Conservation (phyloP, 345 rosid genomes). For the Barbarea vulgaris region DNA sequence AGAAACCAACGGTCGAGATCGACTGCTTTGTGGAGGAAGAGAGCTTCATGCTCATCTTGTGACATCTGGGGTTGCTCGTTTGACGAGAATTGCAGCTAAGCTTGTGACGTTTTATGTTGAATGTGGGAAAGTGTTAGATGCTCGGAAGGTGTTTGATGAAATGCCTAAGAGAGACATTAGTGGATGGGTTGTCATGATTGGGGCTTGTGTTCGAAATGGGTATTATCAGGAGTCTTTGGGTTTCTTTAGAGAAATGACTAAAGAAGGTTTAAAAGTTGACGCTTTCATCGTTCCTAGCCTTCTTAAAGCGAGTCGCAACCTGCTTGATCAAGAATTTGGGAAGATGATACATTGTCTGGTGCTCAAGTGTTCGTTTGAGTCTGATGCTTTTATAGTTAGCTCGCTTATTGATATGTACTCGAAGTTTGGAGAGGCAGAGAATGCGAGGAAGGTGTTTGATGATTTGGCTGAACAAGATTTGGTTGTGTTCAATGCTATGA, state of each 20-base stretch:
- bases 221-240: conserved; percentile 51
- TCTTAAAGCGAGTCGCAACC: conserved; percentile 68
- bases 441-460: conserved; percentile 55
- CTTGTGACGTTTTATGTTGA: conserved; percentile 53
- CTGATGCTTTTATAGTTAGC: conserved; percentile 60
- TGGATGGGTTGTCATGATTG: conserved; percentile 57
- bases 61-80: conserved; percentile 43
- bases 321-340: conserved; percentile 53
- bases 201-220: conserved; percentile 63
- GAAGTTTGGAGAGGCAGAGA: conserved; percentile 53
- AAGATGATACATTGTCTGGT: conserved; percentile 58
- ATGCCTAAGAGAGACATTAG: conserved; percentile 53
- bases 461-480: conserved; percentile 61
- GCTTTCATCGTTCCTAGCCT: conserved; percentile 69
- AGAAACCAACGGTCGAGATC: conserved; percentile 42
- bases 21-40: conserved; percentile 46
- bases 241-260: conserved; percentile 55
- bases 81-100: conserved; percentile 52
- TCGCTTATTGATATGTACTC: conserved; percentile 82
- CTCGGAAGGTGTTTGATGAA: conserved; percentile 72
- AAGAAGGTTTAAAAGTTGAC: conserved; percentile 48
- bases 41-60: conserved; percentile 62
- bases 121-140: conserved; percentile 46
- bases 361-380: conserved; percentile 50
- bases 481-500: conserved; percentile 70